Base-by-base conservation (phyloP, 129 eudicot species). In the Centaurea solstitialis region DNA sequence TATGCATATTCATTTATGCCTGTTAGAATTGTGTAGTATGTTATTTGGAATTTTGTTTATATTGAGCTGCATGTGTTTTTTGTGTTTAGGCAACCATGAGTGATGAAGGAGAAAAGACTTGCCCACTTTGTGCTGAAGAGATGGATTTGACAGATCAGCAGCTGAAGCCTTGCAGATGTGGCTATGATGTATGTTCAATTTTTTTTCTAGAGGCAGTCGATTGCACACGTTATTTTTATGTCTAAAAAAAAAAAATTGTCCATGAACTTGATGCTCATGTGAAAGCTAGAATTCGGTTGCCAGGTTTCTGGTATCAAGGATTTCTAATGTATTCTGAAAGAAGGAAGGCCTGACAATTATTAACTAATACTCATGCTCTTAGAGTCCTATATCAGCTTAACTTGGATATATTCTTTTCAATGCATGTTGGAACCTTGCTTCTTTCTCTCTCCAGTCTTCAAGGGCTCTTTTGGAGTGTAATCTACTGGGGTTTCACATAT, bases 131-230 rank as follows among this genome's bases (percentile, higher is more conserved):
- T 71, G 98, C 99, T 37, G 99, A 93, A 82, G 98, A 93, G 91
- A 96, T 96, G 99, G 99, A 95, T 85, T 86, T 96, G 89, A 93
- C 98, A 28, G 98, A 96, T 91, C 98, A 91, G 92, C 98, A 93
- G 86, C 87, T 93, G 85, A 91, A 84, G 90, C 98, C 98, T 80
- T 93, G 99, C 98, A 93, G 81, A 87, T 96, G 98, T 77, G 98
- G 98, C 39, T 93, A 93, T 75, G 97, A 91, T 88, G 99, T 96
- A 38, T 57, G 11, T 13, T 50, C 59, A 2, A 0, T 30, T 59
- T 69, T 10, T 10, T 24, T 38, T 78, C 69, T 70, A 13, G 38
- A 70, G 18, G n/a, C 62, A 10, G 20, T 37, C 41, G 21, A 11
- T 35, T 81, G 23, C 67, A 12, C 85, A 21, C 66, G 61, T 66